These are phyloP conservation scores for Starmerella sp. DNA, from an alignment of 805 yeast genomes.

Conservation along the genomic window DNA sequence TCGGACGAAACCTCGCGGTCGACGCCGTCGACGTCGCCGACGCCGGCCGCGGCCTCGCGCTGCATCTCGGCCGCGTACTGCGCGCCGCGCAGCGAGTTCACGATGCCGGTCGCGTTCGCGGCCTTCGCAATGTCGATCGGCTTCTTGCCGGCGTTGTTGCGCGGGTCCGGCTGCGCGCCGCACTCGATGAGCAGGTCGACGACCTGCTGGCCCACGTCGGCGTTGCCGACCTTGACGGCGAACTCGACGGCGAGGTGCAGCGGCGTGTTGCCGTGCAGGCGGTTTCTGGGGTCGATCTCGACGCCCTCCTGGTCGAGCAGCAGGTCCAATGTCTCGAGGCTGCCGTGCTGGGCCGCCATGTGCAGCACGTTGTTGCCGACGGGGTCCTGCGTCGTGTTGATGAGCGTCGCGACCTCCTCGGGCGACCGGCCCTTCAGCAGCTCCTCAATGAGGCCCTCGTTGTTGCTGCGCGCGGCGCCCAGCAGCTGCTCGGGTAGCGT, in stretches of 20 bases:
- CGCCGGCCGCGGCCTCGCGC: slow-evolving; percentile 19
- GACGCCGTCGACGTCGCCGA: slow-evolving; percentile 16
- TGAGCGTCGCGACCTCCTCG: slow-evolving; percentile 35
- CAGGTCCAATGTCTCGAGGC: slow-evolving; percentile 70
- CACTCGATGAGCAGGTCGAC: slow-evolving; percentile 77
- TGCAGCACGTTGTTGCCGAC: slow-evolving; percentile 75
- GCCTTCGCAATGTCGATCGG: slow-evolving; percentile 55
- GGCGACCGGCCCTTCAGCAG: slow-evolving; percentile 35
- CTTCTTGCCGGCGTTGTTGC: slow-evolving; percentile 51
- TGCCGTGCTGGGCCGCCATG: slow-evolving; percentile 68
- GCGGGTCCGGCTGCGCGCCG: slow-evolving; percentile 63
- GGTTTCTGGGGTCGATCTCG: slow-evolving; percentile 72
- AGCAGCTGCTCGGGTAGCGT: slow-evolving; percentile 64
- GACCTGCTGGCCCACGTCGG: slow-evolving; percentile 56
- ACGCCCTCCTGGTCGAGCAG: slow-evolving; percentile 81
- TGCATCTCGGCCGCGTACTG: slow-evolving; percentile 37
- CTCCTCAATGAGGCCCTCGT: slow-evolving; percentile 56
- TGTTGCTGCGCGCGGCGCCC: slow-evolving; percentile 82
- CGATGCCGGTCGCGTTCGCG: slow-evolving; percentile 42
- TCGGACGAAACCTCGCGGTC: slow-evolving; percentile 14
- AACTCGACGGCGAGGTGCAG: slow-evolving; percentile 76
- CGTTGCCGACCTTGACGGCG: slow-evolving; percentile 48
- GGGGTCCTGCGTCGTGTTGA: slow-evolving; percentile 64
- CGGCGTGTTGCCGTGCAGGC: slow-evolving; percentile 73
- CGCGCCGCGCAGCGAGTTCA: slow-evolving; percentile 63